Evolutionary conservation across 768 basidiomycete species (phyloP), one percentile per base, ranked within the genome.

Genomic region (Leccinellum luteum): DNA sequence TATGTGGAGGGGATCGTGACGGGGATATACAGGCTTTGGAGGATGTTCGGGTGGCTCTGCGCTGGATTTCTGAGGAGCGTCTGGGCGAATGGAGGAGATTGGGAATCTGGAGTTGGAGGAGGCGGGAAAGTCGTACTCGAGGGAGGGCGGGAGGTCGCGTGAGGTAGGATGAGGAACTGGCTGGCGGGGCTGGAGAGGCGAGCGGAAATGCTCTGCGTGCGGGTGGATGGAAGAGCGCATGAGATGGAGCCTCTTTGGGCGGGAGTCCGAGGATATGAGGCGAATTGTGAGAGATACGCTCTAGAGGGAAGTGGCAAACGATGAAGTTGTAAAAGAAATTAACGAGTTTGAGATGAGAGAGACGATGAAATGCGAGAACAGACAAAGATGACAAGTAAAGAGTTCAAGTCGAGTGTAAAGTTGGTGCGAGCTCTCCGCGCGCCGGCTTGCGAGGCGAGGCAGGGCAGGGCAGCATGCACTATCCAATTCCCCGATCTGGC

Each of bases 51-150:
- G 71, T n/a, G 58, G 66, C 0, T 54, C 27, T 28, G 68, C 66
- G 4, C 54, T 63, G n/a, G 60, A 58, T 4, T 49, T 58, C 17
- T 52, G 65, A 15, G 65, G 67, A 35, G 66, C 66, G 45, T 67
- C 68, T 59, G 64, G 69, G 43, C 79, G 79, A 48, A 74, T 48
- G 50, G 74, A 72, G 27, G 77, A 79, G 58, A 69, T 69, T 54
- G 75, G 74, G 52, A 73, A 79, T 52, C 70, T 67, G 57, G 61
- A 60, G 52, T 53, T 35, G 55, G 59, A 50, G 38, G 51, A 57
- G 51, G 66, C 53, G 54, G 67, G 60, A 53, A 69, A 71, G 44
- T 61, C 68, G 57, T 56, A 56, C 35, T 69, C 60, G 34, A 69
- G n/a, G 52, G 62, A 48, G 41, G 61, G 3, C 0, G 55, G 56